These are phyloP conservation scores for Chrysopogon serrulatus DNA, from an alignment of 176 grass and related monocot species.

Conservation along the genomic window DNA sequence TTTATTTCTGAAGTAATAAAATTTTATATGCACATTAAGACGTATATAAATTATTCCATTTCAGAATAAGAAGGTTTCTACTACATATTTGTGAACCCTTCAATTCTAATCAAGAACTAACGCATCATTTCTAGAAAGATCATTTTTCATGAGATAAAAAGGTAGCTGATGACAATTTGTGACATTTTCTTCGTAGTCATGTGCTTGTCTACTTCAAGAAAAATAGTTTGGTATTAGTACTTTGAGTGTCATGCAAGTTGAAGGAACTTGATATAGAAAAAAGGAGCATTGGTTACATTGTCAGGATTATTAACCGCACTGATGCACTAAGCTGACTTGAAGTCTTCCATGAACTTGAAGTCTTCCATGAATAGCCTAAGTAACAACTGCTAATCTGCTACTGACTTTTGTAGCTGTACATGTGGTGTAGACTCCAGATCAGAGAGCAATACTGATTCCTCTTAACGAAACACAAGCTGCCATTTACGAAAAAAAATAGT, in stretches of 20 bases:
- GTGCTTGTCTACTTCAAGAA: conserved; percentile 6
- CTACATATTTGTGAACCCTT: not conserved
- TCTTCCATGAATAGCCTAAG: conserved; percentile 2
- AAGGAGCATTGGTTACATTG: conserved; percentile 12
- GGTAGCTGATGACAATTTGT: not conserved
- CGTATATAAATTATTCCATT: not conserved
- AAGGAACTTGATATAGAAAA: conserved; percentile 22
- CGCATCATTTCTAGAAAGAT: not conserved
- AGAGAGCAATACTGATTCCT: too few relatives aligned
- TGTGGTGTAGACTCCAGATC: not conserved
- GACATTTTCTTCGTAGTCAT: not conserved
- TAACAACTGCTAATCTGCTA: not conserved
- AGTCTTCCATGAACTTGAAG: too few relatives aligned
- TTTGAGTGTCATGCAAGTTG: conserved; percentile 41
- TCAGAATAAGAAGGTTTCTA: not conserved
- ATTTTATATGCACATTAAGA: not conserved
- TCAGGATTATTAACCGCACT: conserved; percentile 19
- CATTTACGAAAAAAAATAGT: too few relatives aligned
- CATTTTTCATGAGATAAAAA: not conserved
- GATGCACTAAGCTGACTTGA: not conserved
- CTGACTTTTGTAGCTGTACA: not conserved
- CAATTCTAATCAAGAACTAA: not conserved
- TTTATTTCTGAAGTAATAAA: not conserved
- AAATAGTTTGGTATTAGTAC: conserved; percentile 28
- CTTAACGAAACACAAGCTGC: too few relatives aligned